Evolutionary conservation across 129 eudicot species (phyloP).

Genomic region (Kitagawia praeruptora): DNA sequence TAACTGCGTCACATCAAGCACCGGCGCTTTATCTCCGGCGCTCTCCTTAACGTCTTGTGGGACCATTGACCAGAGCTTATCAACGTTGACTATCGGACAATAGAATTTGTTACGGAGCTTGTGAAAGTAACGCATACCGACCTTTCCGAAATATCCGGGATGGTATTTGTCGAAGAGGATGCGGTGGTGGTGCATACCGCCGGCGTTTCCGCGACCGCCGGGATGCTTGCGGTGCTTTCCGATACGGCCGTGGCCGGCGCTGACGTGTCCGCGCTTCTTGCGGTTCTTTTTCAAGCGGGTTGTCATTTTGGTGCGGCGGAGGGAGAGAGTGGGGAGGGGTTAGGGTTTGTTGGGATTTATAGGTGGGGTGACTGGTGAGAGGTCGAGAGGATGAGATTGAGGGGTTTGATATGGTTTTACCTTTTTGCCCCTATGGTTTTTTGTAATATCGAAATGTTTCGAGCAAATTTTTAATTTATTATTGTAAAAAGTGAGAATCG

Average conservation of each 20-base stretch:
- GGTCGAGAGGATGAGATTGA: no score
- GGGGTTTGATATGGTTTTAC: background rate
- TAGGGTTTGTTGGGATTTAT: background rate
- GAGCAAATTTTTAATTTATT: background rate
- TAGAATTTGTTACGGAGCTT: slow-evolving; percentile 56
- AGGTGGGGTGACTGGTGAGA: no score
- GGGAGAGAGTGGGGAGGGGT: no score
- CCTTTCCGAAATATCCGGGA: slow-evolving; percentile 76
- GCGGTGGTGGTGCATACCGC: slow-evolving; percentile 75
- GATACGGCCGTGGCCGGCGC: slow-evolving; percentile 54
- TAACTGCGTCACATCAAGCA: slow-evolving; percentile 50
- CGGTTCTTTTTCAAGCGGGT: slow-evolving; percentile 43
- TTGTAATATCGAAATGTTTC: background rate
- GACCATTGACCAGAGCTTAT: slow-evolving; percentile 52
- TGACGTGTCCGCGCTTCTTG: slow-evolving; percentile 65
- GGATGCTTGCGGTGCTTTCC: slow-evolving; percentile 67
- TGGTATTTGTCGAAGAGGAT: slow-evolving; percentile 79
- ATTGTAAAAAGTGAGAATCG: no score
- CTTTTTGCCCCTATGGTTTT: background rate
- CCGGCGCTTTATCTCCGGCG: slow-evolving; percentile 46
- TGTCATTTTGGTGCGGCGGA: slow-evolving; percentile 23
- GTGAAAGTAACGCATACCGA: slow-evolving; percentile 70
- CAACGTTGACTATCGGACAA: slow-evolving; percentile 57
- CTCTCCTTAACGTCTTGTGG: slow-evolving; percentile 42
- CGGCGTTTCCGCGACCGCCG: slow-evolving; percentile 81